phyloP scores from a whole-genome alignment of 2,329 filamentous ascomycete species.

The Fusarium compactum region DNA sequence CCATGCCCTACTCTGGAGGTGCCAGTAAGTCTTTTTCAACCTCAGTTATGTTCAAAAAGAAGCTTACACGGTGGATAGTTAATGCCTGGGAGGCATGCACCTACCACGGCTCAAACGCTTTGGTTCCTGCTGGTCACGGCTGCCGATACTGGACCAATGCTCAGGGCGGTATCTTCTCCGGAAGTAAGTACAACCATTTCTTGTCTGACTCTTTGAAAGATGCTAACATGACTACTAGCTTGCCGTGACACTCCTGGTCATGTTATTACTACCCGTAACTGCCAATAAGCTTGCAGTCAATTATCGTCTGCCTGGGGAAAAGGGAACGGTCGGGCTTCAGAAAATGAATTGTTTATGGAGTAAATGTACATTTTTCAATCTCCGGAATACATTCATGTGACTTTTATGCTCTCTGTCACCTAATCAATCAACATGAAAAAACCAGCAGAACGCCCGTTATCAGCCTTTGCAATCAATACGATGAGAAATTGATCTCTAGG shows the following conservation, averaged over 20 bases:
- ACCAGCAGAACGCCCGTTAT: neutral
- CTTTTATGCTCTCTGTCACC: accelerated
- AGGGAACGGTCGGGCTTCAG: neutral
- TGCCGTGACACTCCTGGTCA: neutral
- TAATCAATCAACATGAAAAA: neutral
- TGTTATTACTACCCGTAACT: neutral
- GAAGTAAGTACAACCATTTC: neutral
- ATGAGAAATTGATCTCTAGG: constrained; percentile 6
- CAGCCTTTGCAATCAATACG: neutral
- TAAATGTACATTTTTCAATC: neutral
- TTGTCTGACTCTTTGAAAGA: neutral
- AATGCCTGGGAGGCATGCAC: neutral
- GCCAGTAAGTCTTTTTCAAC: neutral
- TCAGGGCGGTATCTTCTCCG: neutral
- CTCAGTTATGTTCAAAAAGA: too few relatives aligned
- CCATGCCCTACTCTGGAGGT: neutral
- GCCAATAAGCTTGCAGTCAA: neutral
- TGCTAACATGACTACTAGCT: neutral
- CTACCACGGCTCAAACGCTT: neutral
- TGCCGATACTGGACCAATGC: neutral
- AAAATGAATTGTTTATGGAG: neutral
- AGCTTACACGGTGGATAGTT: neutral
- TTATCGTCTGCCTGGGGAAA: neutral
- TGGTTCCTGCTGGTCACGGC: neutral
- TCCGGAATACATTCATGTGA: neutral